These are phyloP conservation scores for Monosporascus ibericus DNA, from an alignment of 2,329 filamentous ascomycete species.

Conservation along the genomic window DNA sequence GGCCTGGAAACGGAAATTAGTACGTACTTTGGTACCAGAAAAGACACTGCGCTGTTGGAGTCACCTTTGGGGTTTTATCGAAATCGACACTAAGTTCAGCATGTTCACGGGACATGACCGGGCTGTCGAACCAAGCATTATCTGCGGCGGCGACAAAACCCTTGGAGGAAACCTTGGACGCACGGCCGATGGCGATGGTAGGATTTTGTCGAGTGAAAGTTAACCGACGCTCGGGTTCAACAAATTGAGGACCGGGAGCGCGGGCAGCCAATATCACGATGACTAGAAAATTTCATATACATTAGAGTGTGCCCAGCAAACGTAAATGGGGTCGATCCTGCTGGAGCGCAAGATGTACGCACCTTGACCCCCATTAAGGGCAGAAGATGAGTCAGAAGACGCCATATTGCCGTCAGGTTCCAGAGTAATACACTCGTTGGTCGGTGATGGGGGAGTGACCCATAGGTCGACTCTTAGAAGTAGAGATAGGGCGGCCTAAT, in stretches of 20 bases:
- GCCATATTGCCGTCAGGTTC: background rate
- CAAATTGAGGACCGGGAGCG: slow-evolving; percentile 5
- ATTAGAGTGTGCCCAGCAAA: background rate
- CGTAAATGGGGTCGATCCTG: background rate
- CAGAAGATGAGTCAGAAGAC: background rate
- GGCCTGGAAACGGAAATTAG: slow-evolving; percentile 30
- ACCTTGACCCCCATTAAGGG: background rate
- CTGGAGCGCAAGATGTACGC: background rate
- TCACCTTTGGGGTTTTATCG: slow-evolving; percentile 34
- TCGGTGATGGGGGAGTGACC: background rate
- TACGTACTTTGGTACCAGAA: background rate
- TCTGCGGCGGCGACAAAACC: slow-evolving; percentile 31
- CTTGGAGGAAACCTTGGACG: slow-evolving; percentile 39
- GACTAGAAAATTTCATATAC: background rate
- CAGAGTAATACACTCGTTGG: background rate
- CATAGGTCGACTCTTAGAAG: background rate
- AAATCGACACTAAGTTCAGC: slow-evolving; percentile 46
- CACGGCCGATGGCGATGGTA: slow-evolving; percentile 33
- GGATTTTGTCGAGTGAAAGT: slow-evolving; percentile 18
- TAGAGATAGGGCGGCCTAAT: no score
- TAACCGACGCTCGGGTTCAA: slow-evolving; percentile 21
- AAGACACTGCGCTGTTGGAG: slow-evolving; percentile 3
- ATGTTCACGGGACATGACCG: slow-evolving; percentile 66
- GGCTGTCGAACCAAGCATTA: slow-evolving; percentile 65
- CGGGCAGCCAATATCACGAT: slow-evolving; percentile 1